Base-by-base conservation (phyloP, 2,329 filamentous ascomycete genomes). In the Apiospora pterosperma region DNA sequence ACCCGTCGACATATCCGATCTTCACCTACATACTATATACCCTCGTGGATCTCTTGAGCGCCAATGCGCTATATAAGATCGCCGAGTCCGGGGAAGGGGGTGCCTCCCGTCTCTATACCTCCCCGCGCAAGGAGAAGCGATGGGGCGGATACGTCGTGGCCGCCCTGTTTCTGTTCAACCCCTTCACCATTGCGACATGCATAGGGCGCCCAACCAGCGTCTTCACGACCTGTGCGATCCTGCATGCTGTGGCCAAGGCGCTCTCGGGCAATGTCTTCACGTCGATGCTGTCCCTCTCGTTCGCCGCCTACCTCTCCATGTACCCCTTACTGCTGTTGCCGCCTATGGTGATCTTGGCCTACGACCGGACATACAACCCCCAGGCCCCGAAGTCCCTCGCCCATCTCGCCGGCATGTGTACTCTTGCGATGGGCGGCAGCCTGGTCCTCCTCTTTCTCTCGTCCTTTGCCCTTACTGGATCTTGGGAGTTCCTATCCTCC, bases 111-210 rank as follows among this genome's bases (percentile, higher is more conserved):
- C 82, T 90, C 5, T 97, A 93, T 74, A 87, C 85, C n/a, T 97
- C 94, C 0, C 87, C 92, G 59, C 87, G 95, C 66, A 90, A 90
- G 70, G 83, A 88, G 62, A 89, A 91, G 74, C 84, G 84, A 76
- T 96, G 92, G 88, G 90, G 87, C 65, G 90, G 91, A 34, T 81
- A 89, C 64, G 86, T 90, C 3, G 86, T 97, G 69, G 93, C 91
- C 62, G 92, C 94, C 67, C 88, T 91, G 90, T 98, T 92, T 75
- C 86, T 99, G 3, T 95, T 98, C 80, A 98, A 96, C 76, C 96
- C 96, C 0, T 97, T 97, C 75, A 97, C 94, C 1, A 88, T 99
- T 66, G 88, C 93, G 55, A 94, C 93, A 21, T 98, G 95, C 76
- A 85, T 99, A 65, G 95, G 92, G 31, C 91, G 95, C 44, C 92